Percentiles rank a stretch among this genome's conserved stretches.
These are phyloP conservation scores for Cyberlindnera euphorbiae DNA, from an alignment of 805 yeast genomes.

Conservation along the genomic window DNA sequence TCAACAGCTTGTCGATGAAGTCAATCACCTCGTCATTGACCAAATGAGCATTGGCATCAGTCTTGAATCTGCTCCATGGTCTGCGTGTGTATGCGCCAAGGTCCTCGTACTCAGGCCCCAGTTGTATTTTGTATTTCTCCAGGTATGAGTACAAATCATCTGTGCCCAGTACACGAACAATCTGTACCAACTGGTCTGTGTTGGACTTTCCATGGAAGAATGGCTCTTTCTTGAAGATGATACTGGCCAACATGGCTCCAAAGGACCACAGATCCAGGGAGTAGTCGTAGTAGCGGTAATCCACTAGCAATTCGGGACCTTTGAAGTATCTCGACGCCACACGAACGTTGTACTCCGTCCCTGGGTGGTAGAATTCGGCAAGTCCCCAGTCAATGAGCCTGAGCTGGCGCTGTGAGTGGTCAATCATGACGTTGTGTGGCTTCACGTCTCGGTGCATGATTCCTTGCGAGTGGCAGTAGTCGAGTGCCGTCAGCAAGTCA, in stretches of 20 bases:
- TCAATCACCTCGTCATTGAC: constrained; percentile 58
- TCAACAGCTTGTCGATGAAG: constrained; percentile 65
- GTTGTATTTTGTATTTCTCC: constrained; percentile 59
- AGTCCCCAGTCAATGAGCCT: constrained; percentile 92
- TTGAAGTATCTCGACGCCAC: constrained; percentile 90
- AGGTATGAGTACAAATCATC: constrained; percentile 65
- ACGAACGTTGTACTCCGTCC: constrained; percentile 84
- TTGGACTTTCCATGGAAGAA: constrained; percentile 90
- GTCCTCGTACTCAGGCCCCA: constrained; percentile 77
- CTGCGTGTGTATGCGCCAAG: constrained; percentile 62
- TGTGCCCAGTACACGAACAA: constrained; percentile 83
- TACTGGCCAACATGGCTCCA: constrained; percentile 89
- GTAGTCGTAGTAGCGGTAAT: constrained; percentile 80
- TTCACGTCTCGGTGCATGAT: constrained; percentile 93
- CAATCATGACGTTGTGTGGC: constrained; percentile 93
- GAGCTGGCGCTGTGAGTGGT: constrained; percentile 56
- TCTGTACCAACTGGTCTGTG: constrained; percentile 87
- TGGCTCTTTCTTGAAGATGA: constrained; percentile 85
- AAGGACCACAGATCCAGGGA: constrained; percentile 87
- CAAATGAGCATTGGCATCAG: constrained; percentile 45
- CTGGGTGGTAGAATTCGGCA: constrained; percentile 89
- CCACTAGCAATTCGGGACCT: constrained; percentile 86
- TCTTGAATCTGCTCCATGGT: constrained; percentile 63
- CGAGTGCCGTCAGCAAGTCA: constrained; percentile 77
- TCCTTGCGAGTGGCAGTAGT: constrained; percentile 89